Percentiles rank a stretch among this genome's conserved stretches.
phyloP scores from a whole-genome alignment of 768 basidiomycete species.

The Saitozyma podzolica region DNA sequence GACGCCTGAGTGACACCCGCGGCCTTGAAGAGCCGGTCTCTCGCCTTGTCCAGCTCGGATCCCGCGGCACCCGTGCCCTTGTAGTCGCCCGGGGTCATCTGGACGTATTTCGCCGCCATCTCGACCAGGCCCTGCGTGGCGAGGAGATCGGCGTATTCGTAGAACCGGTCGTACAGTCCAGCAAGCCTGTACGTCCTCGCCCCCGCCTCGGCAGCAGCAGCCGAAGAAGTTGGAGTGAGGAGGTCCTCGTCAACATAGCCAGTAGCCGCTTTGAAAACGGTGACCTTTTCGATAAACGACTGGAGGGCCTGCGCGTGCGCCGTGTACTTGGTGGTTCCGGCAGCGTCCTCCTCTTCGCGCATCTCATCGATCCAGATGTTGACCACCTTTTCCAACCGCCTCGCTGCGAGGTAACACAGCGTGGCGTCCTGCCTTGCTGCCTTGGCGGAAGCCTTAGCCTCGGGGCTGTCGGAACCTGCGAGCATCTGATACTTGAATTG shows the following conservation, averaged over 20 bases:
- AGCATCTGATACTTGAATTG: conserved; percentile 75
- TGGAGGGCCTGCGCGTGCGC: conserved; percentile 73
- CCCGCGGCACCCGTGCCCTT: conserved; percentile 59
- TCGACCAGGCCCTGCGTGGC: conserved; percentile 84
- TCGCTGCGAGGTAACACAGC: conserved; percentile 88
- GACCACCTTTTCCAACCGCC: conserved; percentile 79
- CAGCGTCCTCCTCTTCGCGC: conserved; percentile 71
- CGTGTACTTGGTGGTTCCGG: conserved; percentile 49
- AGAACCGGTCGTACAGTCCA: conserved; percentile 83
- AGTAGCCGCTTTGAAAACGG: conserved; percentile 83
- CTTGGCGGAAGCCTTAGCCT: conserved; percentile 39
- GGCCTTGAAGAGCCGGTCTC: conserved; percentile 40
- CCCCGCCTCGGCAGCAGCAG: conserved; percentile 56
- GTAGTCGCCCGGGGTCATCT: conserved; percentile 76
- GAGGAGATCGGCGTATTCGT: conserved; percentile 91
- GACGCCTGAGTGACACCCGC: conserved; percentile 11
- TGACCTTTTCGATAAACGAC: conserved; percentile 93
- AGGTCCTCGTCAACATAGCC: conserved; percentile 61
- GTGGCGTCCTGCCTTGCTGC: conserved; percentile 82
- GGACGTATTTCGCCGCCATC: conserved; percentile 76
- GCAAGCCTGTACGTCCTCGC: conserved; percentile 77
- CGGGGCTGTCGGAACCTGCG: conserved; percentile 57
- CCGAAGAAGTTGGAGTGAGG: conserved; percentile 52
- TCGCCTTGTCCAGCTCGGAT: conserved; percentile 39
- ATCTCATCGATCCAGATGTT: conserved; percentile 91